These are phyloP conservation scores for Erucastrum elatum DNA, from an alignment of 345 rosid genomes.

Conservation along the genomic window DNA sequence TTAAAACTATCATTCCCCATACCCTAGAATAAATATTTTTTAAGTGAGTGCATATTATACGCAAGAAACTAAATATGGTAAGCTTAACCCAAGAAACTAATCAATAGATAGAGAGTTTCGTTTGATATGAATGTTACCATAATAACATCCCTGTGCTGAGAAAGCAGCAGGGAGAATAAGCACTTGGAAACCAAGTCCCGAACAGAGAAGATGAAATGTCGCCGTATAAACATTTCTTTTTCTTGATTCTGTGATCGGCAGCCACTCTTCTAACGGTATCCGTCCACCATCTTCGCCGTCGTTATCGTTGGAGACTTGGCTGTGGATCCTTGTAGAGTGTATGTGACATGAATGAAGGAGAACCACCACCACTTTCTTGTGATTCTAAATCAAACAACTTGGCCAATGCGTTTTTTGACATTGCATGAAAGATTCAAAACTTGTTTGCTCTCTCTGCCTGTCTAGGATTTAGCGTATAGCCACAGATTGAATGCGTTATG, in stretches of 20 bases:
- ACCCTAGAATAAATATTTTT: too few relatives aligned
- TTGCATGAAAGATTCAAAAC: background rate
- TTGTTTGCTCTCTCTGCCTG: constrained; percentile 4
- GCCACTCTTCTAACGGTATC: constrained; percentile 54
- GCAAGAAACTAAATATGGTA: background rate
- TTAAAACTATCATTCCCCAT: constrained; percentile 65
- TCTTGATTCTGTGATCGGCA: constrained; percentile 88
- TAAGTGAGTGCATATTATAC: too few relatives aligned
- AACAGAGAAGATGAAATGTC: constrained; percentile 80
- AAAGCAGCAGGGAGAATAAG: constrained; percentile 93
- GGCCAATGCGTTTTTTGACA: constrained; percentile 11
- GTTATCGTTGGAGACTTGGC: constrained; percentile 24
- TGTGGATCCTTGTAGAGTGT: constrained; percentile 17
- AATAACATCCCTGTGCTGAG: constrained; percentile 79
- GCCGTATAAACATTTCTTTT: constrained; percentile 79
- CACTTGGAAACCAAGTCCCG: constrained; percentile 82
- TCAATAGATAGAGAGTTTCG: background rate
- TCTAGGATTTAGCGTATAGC: too few relatives aligned
- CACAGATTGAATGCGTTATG: too few relatives aligned
- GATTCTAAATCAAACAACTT: constrained; percentile 31
- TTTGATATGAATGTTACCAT: constrained; percentile 41
- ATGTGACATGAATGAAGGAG: constrained; percentile 34
- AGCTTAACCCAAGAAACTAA: too few relatives aligned
- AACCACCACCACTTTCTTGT: constrained; percentile 29
- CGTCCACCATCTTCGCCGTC: constrained; percentile 9